Base-by-base conservation (phyloP, 306 rosid genomes). In the Cyclanthera cordifolia region DNA sequence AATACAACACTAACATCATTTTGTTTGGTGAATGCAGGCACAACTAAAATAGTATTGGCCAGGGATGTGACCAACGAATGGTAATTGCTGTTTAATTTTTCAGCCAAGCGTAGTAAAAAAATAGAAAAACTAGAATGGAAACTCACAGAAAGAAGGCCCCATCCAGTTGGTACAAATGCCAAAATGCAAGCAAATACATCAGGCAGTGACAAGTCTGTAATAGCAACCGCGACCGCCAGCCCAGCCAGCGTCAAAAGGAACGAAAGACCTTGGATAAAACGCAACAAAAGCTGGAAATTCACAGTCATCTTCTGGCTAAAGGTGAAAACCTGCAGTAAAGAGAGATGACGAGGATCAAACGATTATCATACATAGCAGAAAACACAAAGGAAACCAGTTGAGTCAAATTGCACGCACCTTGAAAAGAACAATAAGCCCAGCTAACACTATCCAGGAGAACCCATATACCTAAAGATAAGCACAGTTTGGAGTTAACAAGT, bases 101-200 rank as follows among this genome's bases (percentile, higher is more conserved):
- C 23, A 7, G 19, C 27, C 47, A 15, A 16, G 23, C 3, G 63
- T 24, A 28, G 49, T 25, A 37, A 37, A 37, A 8, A 1, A 37
- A 37, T 1, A 37, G 12, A 34, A 34, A 34, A 9, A 67, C n/a
- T 13, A 56, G 60, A 28, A 41, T 59, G 55, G 71, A 48, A 81
- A 86, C 98, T 85, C 79, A 88, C 99, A 5, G 87, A 90, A 21
- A 93, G 84, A 72, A 93, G 72, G 82, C 91, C 96, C 99, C 99
- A 90, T 74, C 99, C 97, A 3, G 99, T 90, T 16, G 97, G 95
- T 73, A 93, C 25, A 78, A 93, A 93, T 19, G 91, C 99, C 71
- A 93, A 78, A 71, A 90, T 80, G 72, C 75, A 79, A 65, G 99
- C 96, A 77, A 93, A 86, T 71, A 93, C 34, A 73, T 93, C 98